These are phyloP conservation scores for Lagerstroemia speciosa DNA, from an alignment of 345 rosid species.

Conservation along the genomic window DNA sequence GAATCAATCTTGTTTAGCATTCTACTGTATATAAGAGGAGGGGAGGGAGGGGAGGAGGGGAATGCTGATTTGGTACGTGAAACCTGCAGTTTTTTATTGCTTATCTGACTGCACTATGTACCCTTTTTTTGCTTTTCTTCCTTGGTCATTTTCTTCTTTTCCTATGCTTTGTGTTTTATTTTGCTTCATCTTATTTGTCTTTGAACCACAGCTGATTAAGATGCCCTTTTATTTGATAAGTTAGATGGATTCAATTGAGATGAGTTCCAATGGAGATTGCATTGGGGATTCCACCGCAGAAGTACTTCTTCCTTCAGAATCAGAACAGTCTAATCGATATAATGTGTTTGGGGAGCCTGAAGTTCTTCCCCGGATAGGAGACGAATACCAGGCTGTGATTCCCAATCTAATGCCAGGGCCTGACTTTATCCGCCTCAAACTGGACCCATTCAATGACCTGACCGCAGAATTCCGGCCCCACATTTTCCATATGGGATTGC, in stretches of 20 bases:
- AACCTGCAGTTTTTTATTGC: background rate
- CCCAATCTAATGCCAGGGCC: conserved; percentile 27
- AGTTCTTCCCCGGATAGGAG: conserved; percentile 48
- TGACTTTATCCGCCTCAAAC: conserved; percentile 7
- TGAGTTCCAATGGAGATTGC: conserved; percentile 18
- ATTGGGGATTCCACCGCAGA: conserved; percentile 23
- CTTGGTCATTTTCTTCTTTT: background rate
- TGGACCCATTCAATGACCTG: conserved; percentile 11
- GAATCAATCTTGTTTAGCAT: background rate
- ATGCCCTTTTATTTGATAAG: background rate
- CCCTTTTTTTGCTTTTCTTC: background rate
- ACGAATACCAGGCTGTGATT: conserved; percentile 41
- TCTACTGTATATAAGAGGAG: background rate
- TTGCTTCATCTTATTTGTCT: background rate
- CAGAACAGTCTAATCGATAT: conserved; percentile 14
- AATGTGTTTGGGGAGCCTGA: conserved; percentile 35
- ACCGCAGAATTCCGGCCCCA: background rate
- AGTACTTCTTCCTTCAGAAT: conserved; percentile 17
- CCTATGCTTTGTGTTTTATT: background rate
- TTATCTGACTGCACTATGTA: background rate
- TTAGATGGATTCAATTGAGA: conserved; percentile 32
- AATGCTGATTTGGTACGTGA: no score
- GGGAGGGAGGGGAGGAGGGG: no score
- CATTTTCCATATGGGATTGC: conserved; percentile 33
- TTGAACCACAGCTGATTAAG: conserved; percentile 2